These are phyloP conservation scores for Gnetum montanum DNA, from an alignment of 75 land plant species.

Conservation along the genomic window DNA sequence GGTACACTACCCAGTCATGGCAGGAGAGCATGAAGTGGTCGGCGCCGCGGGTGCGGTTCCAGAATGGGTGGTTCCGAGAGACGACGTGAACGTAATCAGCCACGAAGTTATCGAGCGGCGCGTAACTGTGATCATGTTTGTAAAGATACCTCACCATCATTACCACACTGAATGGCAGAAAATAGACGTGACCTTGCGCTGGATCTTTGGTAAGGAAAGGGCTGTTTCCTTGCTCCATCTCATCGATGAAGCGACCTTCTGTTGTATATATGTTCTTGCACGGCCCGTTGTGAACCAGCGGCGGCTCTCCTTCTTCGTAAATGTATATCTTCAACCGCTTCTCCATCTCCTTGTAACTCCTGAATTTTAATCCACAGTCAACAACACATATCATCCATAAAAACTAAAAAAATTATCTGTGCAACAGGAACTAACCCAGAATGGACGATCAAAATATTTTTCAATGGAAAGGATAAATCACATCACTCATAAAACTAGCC, in stretches of 20 bases:
- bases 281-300: conserved; percentile 80
- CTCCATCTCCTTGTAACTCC: conserved; percentile 96
- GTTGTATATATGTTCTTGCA: conserved; percentile 75
- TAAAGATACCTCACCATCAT: conserved; percentile 64
- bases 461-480: neutral
- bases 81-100: conserved; percentile 52
- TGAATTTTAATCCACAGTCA: conserved; percentile 15
- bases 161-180: conserved; percentile 61
- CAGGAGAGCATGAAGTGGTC: conserved; percentile 94
- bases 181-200: conserved; percentile 26
- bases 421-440: neutral
- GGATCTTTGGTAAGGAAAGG: conserved; percentile 29
- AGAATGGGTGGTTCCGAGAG: conserved; percentile 46
- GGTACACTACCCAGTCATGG: conserved; percentile 83
- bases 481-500: neutral
- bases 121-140: conserved; percentile 20
- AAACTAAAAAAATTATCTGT: neutral
- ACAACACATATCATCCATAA: neutral
- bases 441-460: neutral
- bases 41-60: conserved; percentile 73
- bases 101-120: conserved; percentile 29
- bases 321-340: conserved; percentile 68
- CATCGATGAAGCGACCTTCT: conserved; percentile 62
- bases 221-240: conserved; percentile 31
- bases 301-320: conserved; percentile 80